Evolutionary conservation across 768 basidiomycete genomes (phyloP), one percentile per base, ranked within the genome.

Genomic region (Psilocybe tampanensis): DNA sequence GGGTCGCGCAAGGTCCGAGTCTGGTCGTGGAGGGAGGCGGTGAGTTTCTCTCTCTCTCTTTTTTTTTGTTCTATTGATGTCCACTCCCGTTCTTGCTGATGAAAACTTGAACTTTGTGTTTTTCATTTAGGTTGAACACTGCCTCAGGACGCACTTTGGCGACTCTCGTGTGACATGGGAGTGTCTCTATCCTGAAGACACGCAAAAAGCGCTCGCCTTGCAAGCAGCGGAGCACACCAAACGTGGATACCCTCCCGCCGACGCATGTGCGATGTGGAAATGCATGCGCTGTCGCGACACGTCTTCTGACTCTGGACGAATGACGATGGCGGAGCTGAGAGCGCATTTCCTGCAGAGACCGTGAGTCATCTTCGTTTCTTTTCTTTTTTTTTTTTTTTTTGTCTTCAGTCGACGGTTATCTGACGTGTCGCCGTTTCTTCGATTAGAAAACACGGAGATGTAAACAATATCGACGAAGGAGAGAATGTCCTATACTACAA

Each of bases 1-100:
- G 74, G 74, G 36, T 70, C 72, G 45, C 61, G 74, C 23, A 51
- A 34, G 33, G 66, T 67, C 24, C 56, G 58, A 12, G 68, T 73
- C 9, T 66, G 66, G 65, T 59, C 64, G 9, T 76, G 74, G 74
- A 61, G 73, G 11, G 67, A 65, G 41, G 72, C 73, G 32, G 74
- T 74, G 26, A 42, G 73, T 65, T 22, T 18, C n/a, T n/a, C n/a
- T 12, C 47, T 48, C 13, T 22, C 17, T 6, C 6, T 13, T 29
- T 23, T 15, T 33, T 24, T 44, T 7, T 29, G 24, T 11, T 4
- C 21, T 7, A 19, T n/a, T n/a, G n/a, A n/a, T n/a, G n/a, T n/a
- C n/a, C n/a, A n/a, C n/a, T n/a, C n/a, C n/a, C n/a, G n/a, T n/a
- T n/a, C n/a, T n/a, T n/a, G n/a, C n/a, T n/a, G n/a, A n/a, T n/a